These are phyloP conservation scores for Linnemannia hyalina DNA, from an alignment of 192 early-diverging fungal species.

Conservation along the genomic window DNA sequence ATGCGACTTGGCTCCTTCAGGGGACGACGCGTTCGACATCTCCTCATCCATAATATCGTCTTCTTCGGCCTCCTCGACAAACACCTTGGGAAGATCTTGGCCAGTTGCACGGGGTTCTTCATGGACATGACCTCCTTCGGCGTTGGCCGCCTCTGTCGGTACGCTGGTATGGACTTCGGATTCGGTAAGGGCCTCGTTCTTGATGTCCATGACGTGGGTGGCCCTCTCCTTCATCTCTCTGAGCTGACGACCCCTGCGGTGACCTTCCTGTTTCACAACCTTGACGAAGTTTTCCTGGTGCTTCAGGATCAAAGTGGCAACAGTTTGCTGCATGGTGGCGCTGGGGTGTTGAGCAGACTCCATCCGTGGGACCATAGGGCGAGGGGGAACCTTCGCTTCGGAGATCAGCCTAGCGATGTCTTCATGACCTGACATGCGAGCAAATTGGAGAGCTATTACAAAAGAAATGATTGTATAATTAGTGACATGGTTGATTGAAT, in stretches of 20 bases:
- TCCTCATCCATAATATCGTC: constrained; percentile 55
- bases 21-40: constrained; percentile 49
- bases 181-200: constrained; percentile 10
- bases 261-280: constrained; percentile 25
- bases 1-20: constrained; percentile 26
- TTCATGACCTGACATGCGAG: constrained; percentile 23
- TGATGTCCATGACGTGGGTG: constrained; percentile 23
- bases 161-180: not conserved
- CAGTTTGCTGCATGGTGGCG: constrained; percentile 10
- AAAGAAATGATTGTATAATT: not conserved
- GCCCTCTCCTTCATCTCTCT: constrained; percentile 24
- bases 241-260: constrained; percentile 18
- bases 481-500: not conserved
- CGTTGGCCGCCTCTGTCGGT: not conserved
- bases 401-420: constrained; percentile 28
- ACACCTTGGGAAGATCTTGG: not conserved
- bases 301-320: constrained; percentile 21
- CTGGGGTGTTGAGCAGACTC: not conserved
- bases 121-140: not conserved
- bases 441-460: constrained; percentile 45
- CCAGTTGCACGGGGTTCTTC: not conserved
- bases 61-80: constrained; percentile 42
- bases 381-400: constrained; percentile 40
- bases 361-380: constrained; percentile 43
- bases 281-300: constrained; percentile 28